Conservation (phyloP, 1,139 yeast genomes). For the Saccharomyces hybrid region DNA sequence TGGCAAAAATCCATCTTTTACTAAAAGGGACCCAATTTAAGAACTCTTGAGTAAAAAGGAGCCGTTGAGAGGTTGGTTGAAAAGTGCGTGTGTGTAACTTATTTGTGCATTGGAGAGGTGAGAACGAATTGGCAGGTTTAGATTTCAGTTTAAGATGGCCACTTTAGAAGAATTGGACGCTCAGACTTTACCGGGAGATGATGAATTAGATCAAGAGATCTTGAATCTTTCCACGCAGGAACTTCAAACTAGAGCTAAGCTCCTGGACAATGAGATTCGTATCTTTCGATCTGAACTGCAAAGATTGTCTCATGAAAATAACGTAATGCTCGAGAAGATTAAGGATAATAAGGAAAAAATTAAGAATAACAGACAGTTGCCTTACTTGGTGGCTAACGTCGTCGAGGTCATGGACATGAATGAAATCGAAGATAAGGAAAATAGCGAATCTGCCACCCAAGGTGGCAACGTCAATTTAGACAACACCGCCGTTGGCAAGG, state of each 20-base stretch:
- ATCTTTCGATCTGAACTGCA: slow-evolving; percentile 91
- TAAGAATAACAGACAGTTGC: slow-evolving; percentile 90
- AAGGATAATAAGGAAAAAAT: slow-evolving; percentile 95
- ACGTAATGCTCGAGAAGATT: slow-evolving; percentile 87
- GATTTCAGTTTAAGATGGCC: slow-evolving; percentile 41
- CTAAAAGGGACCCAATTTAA: slow-evolving; percentile 5
- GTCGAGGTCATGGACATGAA: slow-evolving; percentile 88
- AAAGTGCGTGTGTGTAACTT: neutral
- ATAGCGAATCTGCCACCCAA: slow-evolving; percentile 57
- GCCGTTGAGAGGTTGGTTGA: neutral
- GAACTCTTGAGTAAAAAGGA: neutral
- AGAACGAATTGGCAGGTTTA: neutral
- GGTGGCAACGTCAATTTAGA: slow-evolving; percentile 95
- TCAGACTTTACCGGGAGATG: slow-evolving; percentile 39
- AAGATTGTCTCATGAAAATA: slow-evolving; percentile 84
- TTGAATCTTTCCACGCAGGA: slow-evolving; percentile 72
- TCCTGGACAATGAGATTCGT: slow-evolving; percentile 91
- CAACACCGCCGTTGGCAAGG: slow-evolving; percentile 88
- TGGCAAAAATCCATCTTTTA: slow-evolving; percentile 4
- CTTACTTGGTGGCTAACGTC: slow-evolving; percentile 92
- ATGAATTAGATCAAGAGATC: slow-evolving; percentile 73
- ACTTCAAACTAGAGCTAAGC: slow-evolving; percentile 74
- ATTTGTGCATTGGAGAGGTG: neutral
- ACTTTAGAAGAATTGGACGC: slow-evolving; percentile 62
- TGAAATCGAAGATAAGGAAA: slow-evolving; percentile 62